Conservation (phyloP, 495 filamentous ascomycete species). For the Amphirosellinia nigrospora region DNA sequence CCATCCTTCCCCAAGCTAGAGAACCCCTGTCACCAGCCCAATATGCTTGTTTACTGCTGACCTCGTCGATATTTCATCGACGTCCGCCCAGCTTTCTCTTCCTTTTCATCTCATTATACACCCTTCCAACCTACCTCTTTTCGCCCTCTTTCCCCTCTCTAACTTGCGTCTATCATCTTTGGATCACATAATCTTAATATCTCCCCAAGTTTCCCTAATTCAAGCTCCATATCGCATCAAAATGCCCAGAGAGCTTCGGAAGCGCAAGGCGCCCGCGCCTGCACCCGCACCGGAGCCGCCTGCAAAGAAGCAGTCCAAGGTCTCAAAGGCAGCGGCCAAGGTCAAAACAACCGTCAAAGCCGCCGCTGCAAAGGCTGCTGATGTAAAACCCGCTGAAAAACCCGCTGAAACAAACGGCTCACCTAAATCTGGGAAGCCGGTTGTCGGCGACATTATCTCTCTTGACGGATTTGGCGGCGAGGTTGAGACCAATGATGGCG, state of each 20-base stretch:
- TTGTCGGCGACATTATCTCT: slow-evolving; percentile 59
- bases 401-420: slow-evolving; percentile 44
- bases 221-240: neutral
- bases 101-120: neutral
- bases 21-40: slow-evolving; percentile 26
- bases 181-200: slow-evolving; percentile 17
- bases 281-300: slow-evolving; percentile 59
- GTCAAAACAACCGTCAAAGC: slow-evolving; percentile 50
- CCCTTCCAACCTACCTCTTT: neutral
- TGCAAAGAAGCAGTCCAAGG: slow-evolving; percentile 59
- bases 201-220: neutral
- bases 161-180: neutral
- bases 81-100: slow-evolving; percentile 14
- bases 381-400: slow-evolving; percentile 41
- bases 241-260: slow-evolving; percentile 71
- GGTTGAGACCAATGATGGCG: slow-evolving; percentile 82
- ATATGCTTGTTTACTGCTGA: slow-evolving; percentile 29
- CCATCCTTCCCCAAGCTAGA: slow-evolving; percentile 15
- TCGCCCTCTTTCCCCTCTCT: neutral
- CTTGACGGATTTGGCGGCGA: slow-evolving; percentile 81
- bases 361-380: slow-evolving; percentile 43
- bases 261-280: slow-evolving; percentile 73
- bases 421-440: slow-evolving; percentile 38
- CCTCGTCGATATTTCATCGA: slow-evolving; percentile 19
- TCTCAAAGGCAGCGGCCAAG: slow-evolving; percentile 38